Percentiles rank a stretch among this genome's conserved stretches.
Evolutionary conservation across 495 filamentous ascomycete genomes (phyloP).

Genomic region (Tuber borchii): DNA sequence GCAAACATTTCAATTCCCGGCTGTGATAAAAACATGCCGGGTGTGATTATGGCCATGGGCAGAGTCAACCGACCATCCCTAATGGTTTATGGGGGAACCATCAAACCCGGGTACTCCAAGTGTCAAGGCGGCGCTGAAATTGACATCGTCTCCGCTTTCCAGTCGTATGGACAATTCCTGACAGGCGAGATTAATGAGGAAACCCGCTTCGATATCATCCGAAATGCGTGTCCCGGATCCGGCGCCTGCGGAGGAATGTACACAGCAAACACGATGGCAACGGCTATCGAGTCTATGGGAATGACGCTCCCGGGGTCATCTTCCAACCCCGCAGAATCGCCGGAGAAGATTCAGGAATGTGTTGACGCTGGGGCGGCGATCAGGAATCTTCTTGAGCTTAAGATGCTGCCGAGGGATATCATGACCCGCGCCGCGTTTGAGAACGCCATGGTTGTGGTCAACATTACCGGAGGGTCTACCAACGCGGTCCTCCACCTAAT

Average conservation of each 20-base stretch:
- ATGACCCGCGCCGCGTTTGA: conserved; percentile 88
- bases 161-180: conserved; percentile 94
- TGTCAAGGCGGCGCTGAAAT: conserved; percentile 69
- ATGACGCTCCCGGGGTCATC: conserved; percentile 93
- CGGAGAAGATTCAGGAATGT: conserved; percentile 81
- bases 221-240: conserved; percentile 84
- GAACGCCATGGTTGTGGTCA: conserved; percentile 92
- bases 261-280: conserved; percentile 98
- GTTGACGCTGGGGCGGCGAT: conserved; percentile 76
- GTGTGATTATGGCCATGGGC: conserved; percentile 96
- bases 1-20: conserved; percentile 97
- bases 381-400: conserved; percentile 74
- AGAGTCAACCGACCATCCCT: conserved; percentile 84
- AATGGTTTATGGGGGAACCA: conserved; percentile 96
- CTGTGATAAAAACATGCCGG: conserved; percentile 99
- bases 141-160: conserved; percentile 95
- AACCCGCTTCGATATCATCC: conserved; percentile 86
- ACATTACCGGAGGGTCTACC: conserved; percentile 91
- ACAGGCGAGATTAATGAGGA: conserved; percentile 85
- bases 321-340: conserved; percentile 81
- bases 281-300: conserved; percentile 91
- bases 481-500: conserved; percentile 96
- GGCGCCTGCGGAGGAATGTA: conserved; percentile 99
- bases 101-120: conserved; percentile 76
- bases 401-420: conserved; percentile 84